Base-by-base conservation (phyloP, 306 rosid species). In the Vachellia collinsii region DNA sequence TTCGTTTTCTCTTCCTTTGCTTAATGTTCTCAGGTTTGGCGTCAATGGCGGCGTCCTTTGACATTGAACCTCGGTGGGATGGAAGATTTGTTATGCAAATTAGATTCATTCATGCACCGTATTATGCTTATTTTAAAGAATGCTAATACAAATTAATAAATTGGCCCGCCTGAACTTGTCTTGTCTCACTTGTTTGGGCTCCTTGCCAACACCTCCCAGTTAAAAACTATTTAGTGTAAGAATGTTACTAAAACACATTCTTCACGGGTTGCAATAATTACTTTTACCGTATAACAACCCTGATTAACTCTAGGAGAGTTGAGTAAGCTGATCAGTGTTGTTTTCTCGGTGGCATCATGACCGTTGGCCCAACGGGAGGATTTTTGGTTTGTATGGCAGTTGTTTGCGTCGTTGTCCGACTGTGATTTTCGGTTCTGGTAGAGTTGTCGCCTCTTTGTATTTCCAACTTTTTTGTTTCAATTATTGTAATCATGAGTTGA, bases 41-140 rank as follows among this genome's bases (percentile, higher is more conserved):
- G 83, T 77, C 82, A 39, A 74, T 75, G 68, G 58, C 76, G 67
- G 4, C 67, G 68, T 29, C n/a, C 41, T 29, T 46, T 75, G 17
- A 54, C 81, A 81, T 76, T 67, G 66, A 79, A 81, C 46, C 44
- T 66, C 75, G 80, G 83, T 65, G 68, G 87, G 81, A 81, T 67
- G 87, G 85, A 69, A 48, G 85, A 88, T 86, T 84, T 83, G 70
- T 17, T 50, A 76, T 76, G 77, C 90, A 84, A 68, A 46, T 73
- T 77, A 77, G 80, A 72, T 85, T 87, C 86, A 41, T 85, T 88
- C 91, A 83, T 85, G 91, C 85, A 81, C 79, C 64, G 83, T 73
- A 36, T 67, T 19, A 68, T 84, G 42, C 72, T 38, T 29, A 23
- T 82, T 73, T 76, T 43, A 43, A 11, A 69, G 69, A 73, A 69